Evolutionary conservation across 768 basidiomycete species (phyloP).

Genomic region (Mycena polygramma): DNA sequence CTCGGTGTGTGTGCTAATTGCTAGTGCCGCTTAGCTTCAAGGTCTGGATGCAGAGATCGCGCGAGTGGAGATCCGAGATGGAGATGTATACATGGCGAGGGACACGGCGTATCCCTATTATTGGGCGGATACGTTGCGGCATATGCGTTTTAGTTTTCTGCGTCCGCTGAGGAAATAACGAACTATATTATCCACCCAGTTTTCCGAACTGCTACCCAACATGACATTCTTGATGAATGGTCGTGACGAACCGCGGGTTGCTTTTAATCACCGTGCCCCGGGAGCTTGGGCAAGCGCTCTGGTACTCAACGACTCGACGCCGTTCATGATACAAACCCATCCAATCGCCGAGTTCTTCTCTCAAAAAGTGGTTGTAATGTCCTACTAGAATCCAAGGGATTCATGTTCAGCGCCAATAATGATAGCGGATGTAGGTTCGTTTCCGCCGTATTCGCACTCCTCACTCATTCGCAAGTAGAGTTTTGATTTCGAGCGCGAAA

Average conservation of each 20-base stretch:
- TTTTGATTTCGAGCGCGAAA: constrained; percentile 9
- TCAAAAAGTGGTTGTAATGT: constrained; percentile 18
- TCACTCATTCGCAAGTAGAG: not conserved
- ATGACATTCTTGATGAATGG: constrained; percentile 27
- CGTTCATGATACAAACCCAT: not conserved
- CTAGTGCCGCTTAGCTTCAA: not conserved
- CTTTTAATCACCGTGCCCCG: constrained; percentile 16
- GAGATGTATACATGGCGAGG: not conserved
- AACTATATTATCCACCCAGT: not conserved
- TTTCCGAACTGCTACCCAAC: constrained; percentile 5
- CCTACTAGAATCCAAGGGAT: not conserved
- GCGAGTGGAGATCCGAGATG: not conserved
- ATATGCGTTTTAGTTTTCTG: not conserved
- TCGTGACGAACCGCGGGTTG: constrained; percentile 24
- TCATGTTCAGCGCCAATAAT: not conserved
- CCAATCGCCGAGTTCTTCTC: constrained; percentile 15
- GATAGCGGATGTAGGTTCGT: constrained; percentile 7
- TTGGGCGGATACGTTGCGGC: constrained; percentile 8
- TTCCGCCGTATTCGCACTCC: not conserved
- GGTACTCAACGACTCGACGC: not conserved
- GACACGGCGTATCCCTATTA: not conserved
- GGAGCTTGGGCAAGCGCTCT: not conserved
- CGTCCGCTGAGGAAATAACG: not conserved
- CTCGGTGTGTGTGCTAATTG: not conserved
- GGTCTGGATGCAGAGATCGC: not conserved